Evolutionary conservation across 345 rosid genomes (phyloP).

Genomic region (Gossypium australe): DNA sequence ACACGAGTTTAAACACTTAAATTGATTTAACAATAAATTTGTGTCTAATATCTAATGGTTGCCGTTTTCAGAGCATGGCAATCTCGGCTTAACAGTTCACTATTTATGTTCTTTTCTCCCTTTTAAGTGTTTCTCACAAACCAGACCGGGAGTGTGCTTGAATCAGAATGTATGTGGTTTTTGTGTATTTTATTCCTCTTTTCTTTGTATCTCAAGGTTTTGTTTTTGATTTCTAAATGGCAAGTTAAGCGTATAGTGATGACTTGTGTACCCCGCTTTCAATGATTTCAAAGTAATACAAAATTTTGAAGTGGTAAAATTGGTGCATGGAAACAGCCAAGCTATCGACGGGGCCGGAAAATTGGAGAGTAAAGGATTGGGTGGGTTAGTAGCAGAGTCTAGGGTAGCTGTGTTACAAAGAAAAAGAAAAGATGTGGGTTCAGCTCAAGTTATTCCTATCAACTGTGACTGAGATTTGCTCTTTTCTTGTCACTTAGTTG

Average conservation of each 20-base stretch:
- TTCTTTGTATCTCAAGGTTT: background rate
- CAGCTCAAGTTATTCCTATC: slow-evolving; percentile 4
- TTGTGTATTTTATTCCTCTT: background rate
- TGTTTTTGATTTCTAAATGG: background rate
- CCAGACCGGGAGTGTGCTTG: background rate
- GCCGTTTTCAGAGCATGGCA: background rate
- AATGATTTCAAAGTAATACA: too few relatives aligned
- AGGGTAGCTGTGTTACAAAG: background rate
- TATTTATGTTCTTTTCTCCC: background rate
- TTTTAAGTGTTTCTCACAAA: background rate
- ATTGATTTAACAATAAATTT: slow-evolving; percentile 21
- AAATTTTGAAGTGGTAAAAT: too few relatives aligned
- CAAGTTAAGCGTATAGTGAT: background rate
- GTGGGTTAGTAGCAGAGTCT: background rate
- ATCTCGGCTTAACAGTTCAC: background rate
- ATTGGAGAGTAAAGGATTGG: background rate
- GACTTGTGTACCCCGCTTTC: background rate
- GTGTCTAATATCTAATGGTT: background rate
- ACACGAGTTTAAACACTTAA: slow-evolving; percentile 20
- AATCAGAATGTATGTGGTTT: background rate
- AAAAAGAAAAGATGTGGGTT: background rate
- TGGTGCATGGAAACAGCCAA: too few relatives aligned
- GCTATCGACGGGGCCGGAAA: too few relatives aligned
- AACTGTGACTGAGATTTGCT: background rate
- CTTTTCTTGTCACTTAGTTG: slow-evolving; percentile 9